These are phyloP conservation scores for Paecilomyces niveus DNA, from an alignment of 2,329 filamentous ascomycete species.

Conservation along the genomic window DNA sequence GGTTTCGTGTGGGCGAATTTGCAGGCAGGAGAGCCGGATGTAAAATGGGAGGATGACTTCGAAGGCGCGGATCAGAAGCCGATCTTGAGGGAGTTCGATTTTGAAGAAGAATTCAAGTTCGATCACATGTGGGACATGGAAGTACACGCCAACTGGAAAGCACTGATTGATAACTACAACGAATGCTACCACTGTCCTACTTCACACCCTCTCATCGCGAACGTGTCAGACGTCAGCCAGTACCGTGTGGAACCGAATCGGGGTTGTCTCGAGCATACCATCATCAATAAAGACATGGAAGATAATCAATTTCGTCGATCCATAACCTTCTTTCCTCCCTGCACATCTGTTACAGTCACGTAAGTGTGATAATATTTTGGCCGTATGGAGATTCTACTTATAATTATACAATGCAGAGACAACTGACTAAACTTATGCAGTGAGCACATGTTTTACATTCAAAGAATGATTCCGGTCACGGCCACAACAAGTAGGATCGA, in stretches of 20 bases:
- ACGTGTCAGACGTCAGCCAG: too few species aligned
- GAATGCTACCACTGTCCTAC: slow-evolving; percentile 30
- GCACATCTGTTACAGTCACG: too few species aligned
- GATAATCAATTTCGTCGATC: too few species aligned
- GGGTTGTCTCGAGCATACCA: too few species aligned
- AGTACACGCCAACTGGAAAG: slow-evolving; percentile 55
- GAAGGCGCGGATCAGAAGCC: slow-evolving; percentile 40
- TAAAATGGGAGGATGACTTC: slow-evolving; percentile 49
- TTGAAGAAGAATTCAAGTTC: slow-evolving; percentile 46
- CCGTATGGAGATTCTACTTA: too few species aligned
- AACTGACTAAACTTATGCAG: too few species aligned
- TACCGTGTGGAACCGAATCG: too few species aligned
- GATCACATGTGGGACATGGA: slow-evolving; percentile 54
- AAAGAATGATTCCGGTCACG: slow-evolving; percentile 52
- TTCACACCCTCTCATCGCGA: slow-evolving; percentile 7
- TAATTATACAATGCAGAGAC: too few species aligned
- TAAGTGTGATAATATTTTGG: too few species aligned
- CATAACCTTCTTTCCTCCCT: too few species aligned
- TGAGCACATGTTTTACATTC: slow-evolving; percentile 53
- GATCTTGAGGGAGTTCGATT: slow-evolving; percentile 41
- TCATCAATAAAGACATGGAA: too few species aligned
- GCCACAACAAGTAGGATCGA: slow-evolving; percentile 48
- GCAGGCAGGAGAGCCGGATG: slow-evolving; percentile 42
- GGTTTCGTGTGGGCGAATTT: slow-evolving; percentile 54
- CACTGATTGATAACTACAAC: slow-evolving; percentile 58